phyloP scores from a whole-genome alignment of 2,329 filamentous ascomycete species.

The Exserohilum turcica region DNA sequence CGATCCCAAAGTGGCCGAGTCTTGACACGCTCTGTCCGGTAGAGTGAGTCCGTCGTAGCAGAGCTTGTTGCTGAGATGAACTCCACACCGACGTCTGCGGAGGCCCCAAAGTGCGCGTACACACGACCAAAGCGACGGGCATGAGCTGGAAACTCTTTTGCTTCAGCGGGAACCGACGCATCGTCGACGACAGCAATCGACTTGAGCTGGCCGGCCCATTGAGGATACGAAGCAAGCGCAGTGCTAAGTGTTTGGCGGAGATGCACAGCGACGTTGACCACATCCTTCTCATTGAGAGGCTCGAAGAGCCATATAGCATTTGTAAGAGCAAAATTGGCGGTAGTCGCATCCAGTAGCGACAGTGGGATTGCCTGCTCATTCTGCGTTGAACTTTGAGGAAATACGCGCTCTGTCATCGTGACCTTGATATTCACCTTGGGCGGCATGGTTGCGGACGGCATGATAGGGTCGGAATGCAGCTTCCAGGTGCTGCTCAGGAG shows the following conservation, averaged over 20 bases:
- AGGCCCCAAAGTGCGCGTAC: constrained; percentile 8
- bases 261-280: neutral
- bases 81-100: constrained; percentile 5
- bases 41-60: neutral
- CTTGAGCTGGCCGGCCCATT: constrained; percentile 10
- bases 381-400: constrained; percentile 1
- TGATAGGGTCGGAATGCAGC: constrained; percentile 4
- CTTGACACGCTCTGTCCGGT: neutral
- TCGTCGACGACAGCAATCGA: constrained; percentile 1
- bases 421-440: constrained; percentile 3
- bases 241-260: constrained; percentile 7
- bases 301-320: constrained; percentile 15
- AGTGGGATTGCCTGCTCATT: constrained; percentile 1
- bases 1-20: constrained; percentile 1
- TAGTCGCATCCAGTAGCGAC: constrained; percentile 17
- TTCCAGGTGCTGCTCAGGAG: constrained; percentile 2
- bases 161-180: neutral
- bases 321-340: constrained; percentile 10
- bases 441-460: constrained; percentile 3
- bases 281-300: neutral
- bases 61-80: constrained; percentile 6
- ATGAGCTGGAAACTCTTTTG: constrained; percentile 4
- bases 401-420: neutral
- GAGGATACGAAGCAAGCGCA: constrained; percentile 8
- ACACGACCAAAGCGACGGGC: constrained; percentile 12